Base-by-base conservation (phyloP, 306 rosid genomes). In the Malus sylvestris region DNA sequence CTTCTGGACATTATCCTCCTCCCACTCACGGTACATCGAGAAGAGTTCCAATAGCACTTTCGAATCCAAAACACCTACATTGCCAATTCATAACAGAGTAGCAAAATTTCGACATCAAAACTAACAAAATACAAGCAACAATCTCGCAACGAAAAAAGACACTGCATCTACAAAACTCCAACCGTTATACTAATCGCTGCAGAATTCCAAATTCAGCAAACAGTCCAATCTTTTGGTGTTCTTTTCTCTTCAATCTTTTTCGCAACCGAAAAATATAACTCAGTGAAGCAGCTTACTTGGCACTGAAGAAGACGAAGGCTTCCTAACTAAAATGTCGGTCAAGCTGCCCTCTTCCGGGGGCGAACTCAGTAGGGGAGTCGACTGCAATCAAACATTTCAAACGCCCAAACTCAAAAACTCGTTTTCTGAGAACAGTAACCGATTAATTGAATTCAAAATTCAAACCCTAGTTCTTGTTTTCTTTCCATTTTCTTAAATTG, bases 311-410 rank as follows among this genome's bases (percentile, higher is more conserved):
- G 97, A 89, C 1, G 91, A 80, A 67, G 97, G 85, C 69, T 89
- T 92, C 87, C 90, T 89, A 70, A 96, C 96, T 76, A 96, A 82
- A 88, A 92, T 92, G 82, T 96, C 98, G 35, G 97, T 89, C 83
- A 96, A 84, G 76, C 90, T 87, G 73, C 96, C 79, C 86, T 92
- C 98, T 25, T 87, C 57, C 42, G 89, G 93, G 22, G 93, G 93
- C 38, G 96, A 78, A 42, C 90, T 93, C 85, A 92, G 70, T 49
- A 91, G 88, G 10, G 98, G 99, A 75, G 92, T 82, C 60, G 96
- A 90, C 99, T 92, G 75, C 85, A 76, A 80, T 42, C 20, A 63
- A 58, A 64, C 38, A 77, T 68, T 27, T 18, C 76, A 72, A 70
- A 68, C 29, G 10, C 19, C 68, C 12, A 33, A 67, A 77, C 63